Conservation (phyloP, 768 basidiomycete genomes). For the Chalciporus piperatus region DNA sequence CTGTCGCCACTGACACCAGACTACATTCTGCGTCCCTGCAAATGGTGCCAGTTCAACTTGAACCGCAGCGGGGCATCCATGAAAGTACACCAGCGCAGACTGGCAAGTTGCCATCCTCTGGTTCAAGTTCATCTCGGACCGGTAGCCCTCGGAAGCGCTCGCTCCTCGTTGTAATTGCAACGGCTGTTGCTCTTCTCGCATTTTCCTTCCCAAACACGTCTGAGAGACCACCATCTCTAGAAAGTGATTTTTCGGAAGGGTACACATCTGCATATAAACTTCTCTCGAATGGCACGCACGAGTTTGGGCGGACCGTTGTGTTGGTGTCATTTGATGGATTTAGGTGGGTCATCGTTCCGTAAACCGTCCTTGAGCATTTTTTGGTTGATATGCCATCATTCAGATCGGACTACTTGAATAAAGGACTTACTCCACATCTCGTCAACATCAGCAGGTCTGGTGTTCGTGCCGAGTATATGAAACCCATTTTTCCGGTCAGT, state of each 20-base stretch:
- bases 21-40: too few species aligned
- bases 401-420: conserved; percentile 76
- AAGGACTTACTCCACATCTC: conserved; percentile 77
- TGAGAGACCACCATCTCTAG: not conserved
- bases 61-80: not conserved
- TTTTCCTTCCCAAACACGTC: not conserved
- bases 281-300: conserved; percentile 75
- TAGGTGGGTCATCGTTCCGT: conserved; percentile 5
- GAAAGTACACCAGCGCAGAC: not conserved
- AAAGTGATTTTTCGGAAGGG: not conserved
- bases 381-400: not conserved
- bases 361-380: not conserved
- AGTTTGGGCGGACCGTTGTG: conserved; percentile 74
- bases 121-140: not conserved
- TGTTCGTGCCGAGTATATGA: conserved; percentile 76
- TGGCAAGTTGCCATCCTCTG: not conserved
- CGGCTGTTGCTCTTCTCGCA: conserved; percentile 7
- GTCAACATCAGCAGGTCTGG: conserved; percentile 73
- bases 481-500: conserved; percentile 76
- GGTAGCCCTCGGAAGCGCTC: conserved; percentile 1
- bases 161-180: conserved; percentile 5
- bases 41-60: not conserved
- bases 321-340: conserved; percentile 85
- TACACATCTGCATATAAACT: not conserved
- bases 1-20: too few species aligned